Percentiles rank a stretch among this genome's conserved stretches.
Conservation (phyloP, 257 asterid genomes). For the Solanum chmielewskii region DNA sequence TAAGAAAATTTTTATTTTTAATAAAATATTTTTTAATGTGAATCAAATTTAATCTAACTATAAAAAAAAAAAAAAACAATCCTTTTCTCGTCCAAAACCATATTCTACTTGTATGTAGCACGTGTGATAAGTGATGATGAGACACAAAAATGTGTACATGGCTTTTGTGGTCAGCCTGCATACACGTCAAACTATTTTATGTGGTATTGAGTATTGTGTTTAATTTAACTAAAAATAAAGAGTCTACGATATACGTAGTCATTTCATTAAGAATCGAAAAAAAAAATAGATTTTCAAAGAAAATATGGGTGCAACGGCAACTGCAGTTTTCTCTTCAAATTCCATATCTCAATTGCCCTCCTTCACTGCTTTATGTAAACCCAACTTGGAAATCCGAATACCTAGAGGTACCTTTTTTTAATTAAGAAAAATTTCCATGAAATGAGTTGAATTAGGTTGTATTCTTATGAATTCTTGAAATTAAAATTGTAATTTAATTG, state of each 20-base stretch:
- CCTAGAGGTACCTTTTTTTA: not conserved
- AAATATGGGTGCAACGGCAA: not conserved
- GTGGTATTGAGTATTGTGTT: not conserved
- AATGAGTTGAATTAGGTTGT: not conserved
- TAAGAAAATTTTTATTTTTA: no score
- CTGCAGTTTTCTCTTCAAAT: not conserved
- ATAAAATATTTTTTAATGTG: rapidly evolving
- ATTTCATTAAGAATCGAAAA: not conserved
- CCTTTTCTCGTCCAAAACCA: not conserved
- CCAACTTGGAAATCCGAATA: not conserved
- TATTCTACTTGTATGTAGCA: not conserved
- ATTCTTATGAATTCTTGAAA: not conserved
- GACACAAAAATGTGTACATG: not conserved
- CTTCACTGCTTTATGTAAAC: not conserved
- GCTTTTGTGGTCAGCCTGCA: not conserved
- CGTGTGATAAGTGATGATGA: not conserved
- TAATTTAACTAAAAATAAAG: not conserved
- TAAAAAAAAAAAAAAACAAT: not conserved
- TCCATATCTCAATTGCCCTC: not conserved
- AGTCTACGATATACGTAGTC: not conserved
- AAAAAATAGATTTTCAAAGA: not conserved
- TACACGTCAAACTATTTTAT: not conserved
- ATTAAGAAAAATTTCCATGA: not conserved
- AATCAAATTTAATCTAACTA: no score
- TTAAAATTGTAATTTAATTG: not conserved